phyloP scores from a whole-genome alignment of 352 stramenopile species.

The Phytophthora sansomeana region DNA sequence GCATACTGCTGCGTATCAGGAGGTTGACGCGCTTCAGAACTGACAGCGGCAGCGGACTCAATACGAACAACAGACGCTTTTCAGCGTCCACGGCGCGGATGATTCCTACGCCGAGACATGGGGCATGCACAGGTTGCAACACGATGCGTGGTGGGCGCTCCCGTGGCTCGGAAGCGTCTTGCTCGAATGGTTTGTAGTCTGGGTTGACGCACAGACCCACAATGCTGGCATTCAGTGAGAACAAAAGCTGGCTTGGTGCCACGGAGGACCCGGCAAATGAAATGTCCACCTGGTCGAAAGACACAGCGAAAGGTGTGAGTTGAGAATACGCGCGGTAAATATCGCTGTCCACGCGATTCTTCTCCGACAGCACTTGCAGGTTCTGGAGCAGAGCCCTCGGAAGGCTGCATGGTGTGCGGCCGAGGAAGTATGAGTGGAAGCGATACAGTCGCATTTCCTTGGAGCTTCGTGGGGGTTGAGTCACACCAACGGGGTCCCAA shows the following conservation, averaged over 20 bases:
- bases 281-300: slow-evolving; percentile 69
- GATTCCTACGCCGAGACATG: slow-evolving; percentile 74
- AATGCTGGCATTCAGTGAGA: slow-evolving; percentile 74
- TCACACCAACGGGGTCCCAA: slow-evolving; percentile 71
- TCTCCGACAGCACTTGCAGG: slow-evolving; percentile 74
- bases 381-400: slow-evolving; percentile 62
- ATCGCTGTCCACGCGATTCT: slow-evolving; percentile 63
- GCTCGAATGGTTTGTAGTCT: slow-evolving; percentile 34
- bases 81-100: slow-evolving; percentile 68
- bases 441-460: slow-evolving; percentile 88
- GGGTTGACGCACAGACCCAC: slow-evolving; percentile 81
- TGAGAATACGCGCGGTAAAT: slow-evolving; percentile 62
- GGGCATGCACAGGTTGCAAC: slow-evolving; percentile 56
- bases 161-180: slow-evolving; percentile 15
- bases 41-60: slow-evolving; percentile 66
- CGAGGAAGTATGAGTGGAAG: slow-evolving; percentile 85
- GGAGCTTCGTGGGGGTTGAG: slow-evolving; percentile 73
- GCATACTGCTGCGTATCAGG: slow-evolving; percentile 73
- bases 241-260: slow-evolving; percentile 76
- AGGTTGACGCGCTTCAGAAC: slow-evolving; percentile 75
- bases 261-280: slow-evolving; percentile 67
- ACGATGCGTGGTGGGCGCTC: slow-evolving; percentile 61
- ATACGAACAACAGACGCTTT: slow-evolving; percentile 64
- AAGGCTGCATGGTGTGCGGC: slow-evolving; percentile 40
- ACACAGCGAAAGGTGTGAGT: slow-evolving; percentile 57